Base-by-base conservation (phyloP, 1,139 yeast genomes). In the Sugiyamaella grinbergsii region DNA sequence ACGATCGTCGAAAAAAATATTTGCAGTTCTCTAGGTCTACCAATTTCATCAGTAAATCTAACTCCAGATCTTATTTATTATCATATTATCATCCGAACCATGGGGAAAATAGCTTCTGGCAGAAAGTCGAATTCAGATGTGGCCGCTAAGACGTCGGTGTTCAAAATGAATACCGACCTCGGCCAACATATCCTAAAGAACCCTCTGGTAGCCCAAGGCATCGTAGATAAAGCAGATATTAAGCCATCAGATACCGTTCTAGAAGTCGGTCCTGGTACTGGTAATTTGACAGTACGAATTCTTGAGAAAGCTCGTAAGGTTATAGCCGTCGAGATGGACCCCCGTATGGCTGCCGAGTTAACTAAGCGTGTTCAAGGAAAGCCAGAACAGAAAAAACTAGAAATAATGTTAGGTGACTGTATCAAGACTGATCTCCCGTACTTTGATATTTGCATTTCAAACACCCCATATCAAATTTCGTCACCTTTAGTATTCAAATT, bases 201-300 rank as follows among this genome's bases (percentile, higher is more conserved):
- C 68, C 99, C 99, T 1, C 75, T 90, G 49, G 95, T 94, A 28
- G 98, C 98, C 2, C 98, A 93, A 68, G 98, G 97, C 10, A 93
- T 93, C 64, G 98, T 93, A 31, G 98, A 93, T 69, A 94, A 94
- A 66, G 98, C 98, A 1, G 86, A 81, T 39, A 85, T 93, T 55
- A 85, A 82, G 62, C 98, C 98, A 2, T 85, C 95, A 39, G 99
- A 93, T 65, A 81, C 82, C 5, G 98, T 93, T 2, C 75, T 93
- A 43, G 99, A 93, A 74, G 97, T 93, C 50, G 99, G 99, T 64
- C 98, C 99, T 1, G 99, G 99, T 80, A 93, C 99, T 0, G 99
- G 99, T 72, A 93, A 93, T 66, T 77, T 93, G 71, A 94, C 99
- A 0, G 96, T 93, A 33, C 78, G 95, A 56, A 94, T 93, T 45